Percentiles rank a stretch among this genome's conserved stretches.
Evolutionary conservation across 345 rosid genomes (phyloP).

Genomic region (Microthlaspi erraticum): DNA sequence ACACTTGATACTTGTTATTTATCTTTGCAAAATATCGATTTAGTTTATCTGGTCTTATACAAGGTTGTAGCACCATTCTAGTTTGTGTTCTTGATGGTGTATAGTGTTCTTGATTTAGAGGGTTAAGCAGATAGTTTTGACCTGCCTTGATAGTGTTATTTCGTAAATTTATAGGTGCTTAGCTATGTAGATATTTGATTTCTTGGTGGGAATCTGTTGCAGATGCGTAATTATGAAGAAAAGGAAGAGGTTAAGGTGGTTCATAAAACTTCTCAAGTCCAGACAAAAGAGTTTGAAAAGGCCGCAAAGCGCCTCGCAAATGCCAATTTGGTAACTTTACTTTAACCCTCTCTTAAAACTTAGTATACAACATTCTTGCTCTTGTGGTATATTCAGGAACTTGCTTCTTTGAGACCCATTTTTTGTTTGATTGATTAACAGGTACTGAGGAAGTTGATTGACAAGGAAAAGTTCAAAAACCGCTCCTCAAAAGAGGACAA

Average conservation of each 20-base stretch:
- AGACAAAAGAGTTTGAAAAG: constrained; percentile 65
- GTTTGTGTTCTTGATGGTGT: constrained; percentile 6
- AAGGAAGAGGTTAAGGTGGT: constrained; percentile 77
- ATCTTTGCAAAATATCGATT: neutral
- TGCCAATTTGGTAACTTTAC: constrained; percentile 59
- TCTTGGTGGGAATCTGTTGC: constrained; percentile 25
- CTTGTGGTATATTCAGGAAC: constrained; percentile 9
- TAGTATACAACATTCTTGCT: constrained; percentile 1
- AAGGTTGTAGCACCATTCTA: neutral
- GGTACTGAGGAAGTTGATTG: constrained; percentile 66
- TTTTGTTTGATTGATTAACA: constrained; percentile 28
- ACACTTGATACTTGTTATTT: neutral
- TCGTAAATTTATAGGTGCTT: neutral
- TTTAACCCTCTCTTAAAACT: neutral
- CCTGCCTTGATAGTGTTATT: neutral
- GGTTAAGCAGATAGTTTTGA: constrained; percentile 8
- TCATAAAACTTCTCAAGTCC: constrained; percentile 53
- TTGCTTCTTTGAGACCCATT: neutral
- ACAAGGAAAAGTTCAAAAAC: constrained; percentile 63
- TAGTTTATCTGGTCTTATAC: neutral
- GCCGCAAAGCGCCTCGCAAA: constrained; percentile 78
- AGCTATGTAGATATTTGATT: constrained; percentile 11
- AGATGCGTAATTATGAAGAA: constrained; percentile 79
- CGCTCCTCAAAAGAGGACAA: constrained; percentile 81
- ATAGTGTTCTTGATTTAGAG: neutral